A percentile compares a stretch with the other conserved stretches of the same genome.
Evolutionary conservation across 768 basidiomycete species (phyloP).

Genomic region (Suillus decipiens): DNA sequence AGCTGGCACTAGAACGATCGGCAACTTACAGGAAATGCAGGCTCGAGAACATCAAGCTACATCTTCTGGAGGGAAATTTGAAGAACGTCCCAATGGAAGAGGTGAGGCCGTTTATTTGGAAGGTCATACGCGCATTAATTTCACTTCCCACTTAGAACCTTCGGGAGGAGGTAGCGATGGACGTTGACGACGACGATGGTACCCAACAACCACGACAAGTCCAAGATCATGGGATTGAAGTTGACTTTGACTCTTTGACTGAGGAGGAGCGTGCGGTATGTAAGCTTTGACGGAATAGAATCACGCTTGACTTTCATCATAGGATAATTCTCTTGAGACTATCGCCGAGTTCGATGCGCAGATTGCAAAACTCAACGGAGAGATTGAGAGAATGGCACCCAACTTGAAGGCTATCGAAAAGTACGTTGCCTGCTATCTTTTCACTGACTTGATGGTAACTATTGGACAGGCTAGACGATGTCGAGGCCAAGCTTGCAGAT

Average conservation of each 20-base stretch:
- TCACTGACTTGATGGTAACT: not conserved
- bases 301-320: slow-evolving; percentile 8
- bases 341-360: slow-evolving; percentile 74
- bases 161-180: slow-evolving; percentile 87
- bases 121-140: slow-evolving; percentile 10
- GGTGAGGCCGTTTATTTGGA: slow-evolving; percentile 42
- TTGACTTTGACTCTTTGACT: slow-evolving; percentile 75
- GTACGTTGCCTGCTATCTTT: slow-evolving; percentile 40
- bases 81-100: slow-evolving; percentile 95
- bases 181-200: slow-evolving; percentile 83
- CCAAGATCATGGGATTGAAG: slow-evolving; percentile 85
- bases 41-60: slow-evolving; percentile 87
- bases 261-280: slow-evolving; percentile 74
- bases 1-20: slow-evolving; percentile 81
- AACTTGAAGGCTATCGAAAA: slow-evolving; percentile 96
- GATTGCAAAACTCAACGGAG: slow-evolving; percentile 67
- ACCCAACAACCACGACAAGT: slow-evolving; percentile 73
- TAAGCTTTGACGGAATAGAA: slow-evolving; percentile 1
- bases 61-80: slow-evolving; percentile 72
- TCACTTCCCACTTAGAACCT: slow-evolving; percentile 53
- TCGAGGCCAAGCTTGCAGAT: slow-evolving; percentile 80
- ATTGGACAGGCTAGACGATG: slow-evolving; percentile 69
- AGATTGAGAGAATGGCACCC: slow-evolving; percentile 93
- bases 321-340: slow-evolving; percentile 65
- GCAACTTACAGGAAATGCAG: slow-evolving; percentile 89